phyloP scores from a whole-genome alignment of 1,284 basidiomycete genomes.

The Apiotrichum gamsii region DNA sequence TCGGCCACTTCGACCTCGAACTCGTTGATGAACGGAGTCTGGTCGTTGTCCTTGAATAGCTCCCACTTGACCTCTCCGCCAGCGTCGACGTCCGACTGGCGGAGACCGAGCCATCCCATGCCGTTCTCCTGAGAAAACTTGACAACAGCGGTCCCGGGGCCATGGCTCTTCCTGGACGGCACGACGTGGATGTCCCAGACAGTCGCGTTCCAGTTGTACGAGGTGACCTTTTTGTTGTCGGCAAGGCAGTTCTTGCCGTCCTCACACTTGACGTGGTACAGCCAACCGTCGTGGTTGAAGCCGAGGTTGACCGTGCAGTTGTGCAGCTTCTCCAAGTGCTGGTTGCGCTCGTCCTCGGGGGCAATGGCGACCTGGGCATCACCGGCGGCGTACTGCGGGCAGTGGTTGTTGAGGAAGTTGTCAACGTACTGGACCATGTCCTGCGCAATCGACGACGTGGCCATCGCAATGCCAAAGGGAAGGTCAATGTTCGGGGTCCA shows the following conservation, averaged over 20 bases:
- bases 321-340: conserved; percentile 32
- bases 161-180: conserved; percentile 2
- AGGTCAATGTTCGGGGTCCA: conserved; percentile 27
- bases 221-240: conserved; percentile 27
- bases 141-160: conserved; percentile 21
- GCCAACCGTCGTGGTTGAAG: conserved; percentile 33
- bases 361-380: neutral
- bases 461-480: conserved; percentile 23
- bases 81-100: conserved; percentile 3
- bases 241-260: conserved; percentile 33
- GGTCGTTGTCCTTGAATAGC: conserved; percentile 19
- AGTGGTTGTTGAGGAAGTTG: conserved; percentile 28
- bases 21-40: conserved; percentile 7
- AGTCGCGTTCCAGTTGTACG: conserved; percentile 39
- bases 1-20: conserved; percentile 39
- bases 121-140: conserved; percentile 36
- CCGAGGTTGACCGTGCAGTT: conserved; percentile 43
- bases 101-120: conserved; percentile 34
- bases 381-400: conserved; percentile 10
- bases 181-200: conserved; percentile 27
- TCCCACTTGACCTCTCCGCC: conserved; percentile 26
- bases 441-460: conserved; percentile 22
- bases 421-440: conserved; percentile 26
- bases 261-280: conserved; percentile 43
- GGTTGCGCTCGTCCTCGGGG: conserved; percentile 36